Conservation (phyloP, 495 filamentous ascomycete genomes). For the Pseudoneurospora amorphoporcata region DNA sequence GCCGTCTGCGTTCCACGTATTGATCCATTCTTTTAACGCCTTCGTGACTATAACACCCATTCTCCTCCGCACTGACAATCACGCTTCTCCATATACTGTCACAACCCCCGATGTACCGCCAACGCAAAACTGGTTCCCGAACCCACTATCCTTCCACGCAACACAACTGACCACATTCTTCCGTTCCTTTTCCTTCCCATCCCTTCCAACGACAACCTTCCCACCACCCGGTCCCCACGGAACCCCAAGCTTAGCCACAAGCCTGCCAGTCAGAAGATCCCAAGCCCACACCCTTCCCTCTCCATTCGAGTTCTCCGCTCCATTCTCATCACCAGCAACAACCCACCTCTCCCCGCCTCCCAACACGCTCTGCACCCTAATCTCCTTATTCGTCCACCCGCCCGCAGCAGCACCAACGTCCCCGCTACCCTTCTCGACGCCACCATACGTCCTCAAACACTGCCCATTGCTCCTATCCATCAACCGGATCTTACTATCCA, state of each 20-base stretch:
- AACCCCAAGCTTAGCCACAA: conserved; percentile 49
- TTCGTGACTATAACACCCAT: not conserved
- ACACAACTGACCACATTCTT: conserved; percentile 48
- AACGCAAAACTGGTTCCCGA: conserved; percentile 47
- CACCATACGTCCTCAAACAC: conserved; percentile 59
- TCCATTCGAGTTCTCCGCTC: conserved; percentile 21
- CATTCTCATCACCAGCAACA: conserved; percentile 68
- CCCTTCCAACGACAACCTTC: conserved; percentile 38
- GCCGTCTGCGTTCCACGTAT: not conserved
- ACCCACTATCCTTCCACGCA: conserved; percentile 62
- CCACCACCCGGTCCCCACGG: conserved; percentile 48
- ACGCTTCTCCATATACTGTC: conserved; percentile 41
- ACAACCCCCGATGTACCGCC: conserved; percentile 45
- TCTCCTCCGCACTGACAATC: not conserved
- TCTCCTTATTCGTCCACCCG: conserved; percentile 54
- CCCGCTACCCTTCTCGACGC: not conserved
- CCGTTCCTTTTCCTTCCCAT: conserved; percentile 41
- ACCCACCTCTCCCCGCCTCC: conserved; percentile 68
- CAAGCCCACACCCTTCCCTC: conserved; percentile 69
- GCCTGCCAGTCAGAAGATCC: conserved; percentile 73
- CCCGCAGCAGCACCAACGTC: conserved; percentile 18
- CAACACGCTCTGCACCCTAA: conserved; percentile 61
- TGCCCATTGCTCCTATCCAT: conserved; percentile 70
- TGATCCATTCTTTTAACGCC: not conserved
- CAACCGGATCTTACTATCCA: conserved; percentile 69